Evolutionary conservation across 139 green algal species (phyloP).

Genomic region (Gonium pectorale): DNA sequence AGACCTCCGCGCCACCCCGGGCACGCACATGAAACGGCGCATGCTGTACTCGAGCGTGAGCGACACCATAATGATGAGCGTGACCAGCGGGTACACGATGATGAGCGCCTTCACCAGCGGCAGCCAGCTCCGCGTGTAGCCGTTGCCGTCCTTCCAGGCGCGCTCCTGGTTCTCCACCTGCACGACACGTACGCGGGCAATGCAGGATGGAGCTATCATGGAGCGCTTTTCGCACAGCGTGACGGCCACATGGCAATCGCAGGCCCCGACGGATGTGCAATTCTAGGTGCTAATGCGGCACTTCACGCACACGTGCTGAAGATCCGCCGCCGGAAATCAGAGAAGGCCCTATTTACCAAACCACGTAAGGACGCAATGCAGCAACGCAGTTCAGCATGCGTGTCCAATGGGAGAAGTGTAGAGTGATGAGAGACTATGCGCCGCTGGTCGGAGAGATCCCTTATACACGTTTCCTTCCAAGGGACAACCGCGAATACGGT

Average conservation of each 20-base stretch:
- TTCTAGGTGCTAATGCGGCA: background rate
- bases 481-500: too few species aligned
- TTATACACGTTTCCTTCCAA: too few species aligned
- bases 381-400: background rate
- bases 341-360: background rate
- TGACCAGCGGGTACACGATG: slow-evolving; percentile 39
- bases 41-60: slow-evolving; percentile 39
- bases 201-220: background rate
- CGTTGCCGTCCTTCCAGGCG: slow-evolving; percentile 31
- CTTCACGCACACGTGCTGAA: background rate
- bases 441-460: too few species aligned
- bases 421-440: background rate
- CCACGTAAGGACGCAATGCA: background rate
- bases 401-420: background rate
- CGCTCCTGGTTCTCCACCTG: slow-evolving; percentile 47
- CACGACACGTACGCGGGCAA: background rate
- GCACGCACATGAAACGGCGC: slow-evolving; percentile 35
- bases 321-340: too few species aligned
- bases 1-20: too few species aligned
- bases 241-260: background rate
- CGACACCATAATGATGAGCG: slow-evolving; percentile 40
- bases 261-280: background rate
- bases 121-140: slow-evolving; percentile 2
- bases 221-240: background rate
- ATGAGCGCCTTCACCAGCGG: slow-evolving; percentile 41